phyloP scores from a whole-genome alignment of 2,329 filamentous ascomycete genomes.

The Pestalotiopsis sp. region DNA sequence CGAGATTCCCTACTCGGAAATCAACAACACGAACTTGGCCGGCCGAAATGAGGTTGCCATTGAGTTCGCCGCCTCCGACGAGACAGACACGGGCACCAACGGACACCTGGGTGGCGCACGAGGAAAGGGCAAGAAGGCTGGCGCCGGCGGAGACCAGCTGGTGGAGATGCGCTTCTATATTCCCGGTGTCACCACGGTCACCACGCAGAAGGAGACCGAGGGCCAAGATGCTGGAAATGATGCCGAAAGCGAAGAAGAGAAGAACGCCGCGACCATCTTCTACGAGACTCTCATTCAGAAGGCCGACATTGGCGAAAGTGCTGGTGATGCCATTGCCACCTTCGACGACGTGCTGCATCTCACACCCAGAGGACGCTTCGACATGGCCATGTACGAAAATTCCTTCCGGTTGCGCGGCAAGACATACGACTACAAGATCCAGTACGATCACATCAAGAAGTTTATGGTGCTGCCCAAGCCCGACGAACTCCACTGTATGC shows the following conservation, averaged over 20 bases:
- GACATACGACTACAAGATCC: slow-evolving; percentile 99
- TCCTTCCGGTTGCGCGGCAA: slow-evolving; percentile 97
- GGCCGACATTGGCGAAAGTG: slow-evolving; percentile 97
- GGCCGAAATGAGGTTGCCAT: slow-evolving; percentile 98
- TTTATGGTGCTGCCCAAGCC: slow-evolving; percentile 98
- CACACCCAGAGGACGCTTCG: slow-evolving; percentile 97
- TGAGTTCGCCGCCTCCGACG: slow-evolving; percentile 78
- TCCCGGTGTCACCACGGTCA: slow-evolving; percentile 81
- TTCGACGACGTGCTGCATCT: slow-evolving; percentile 97
- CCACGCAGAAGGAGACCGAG: slow-evolving; percentile 73
- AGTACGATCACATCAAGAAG: slow-evolving; percentile 97
- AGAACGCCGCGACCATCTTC: slow-evolving; percentile 95
- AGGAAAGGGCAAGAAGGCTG: slow-evolving; percentile 83
- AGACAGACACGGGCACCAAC: slow-evolving; percentile 71
- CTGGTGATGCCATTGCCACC: slow-evolving; percentile 96
- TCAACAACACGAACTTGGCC: slow-evolving; percentile 95
- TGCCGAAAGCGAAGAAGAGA: slow-evolving; percentile 76
- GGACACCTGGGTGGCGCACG: slow-evolving; percentile 71
- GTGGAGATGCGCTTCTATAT: slow-evolving; percentile 99
- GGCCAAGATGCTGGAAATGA: slow-evolving; percentile 73
- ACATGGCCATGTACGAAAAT: slow-evolving; percentile 98
- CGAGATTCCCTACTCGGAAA: slow-evolving; percentile 95
- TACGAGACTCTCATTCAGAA: slow-evolving; percentile 98
- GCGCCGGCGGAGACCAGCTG: slow-evolving; percentile 85
- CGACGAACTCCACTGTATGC: slow-evolving; percentile 94